phyloP scores from a whole-genome alignment of 2,329 filamentous ascomycete genomes.

The Colletotrichum graminicola region DNA sequence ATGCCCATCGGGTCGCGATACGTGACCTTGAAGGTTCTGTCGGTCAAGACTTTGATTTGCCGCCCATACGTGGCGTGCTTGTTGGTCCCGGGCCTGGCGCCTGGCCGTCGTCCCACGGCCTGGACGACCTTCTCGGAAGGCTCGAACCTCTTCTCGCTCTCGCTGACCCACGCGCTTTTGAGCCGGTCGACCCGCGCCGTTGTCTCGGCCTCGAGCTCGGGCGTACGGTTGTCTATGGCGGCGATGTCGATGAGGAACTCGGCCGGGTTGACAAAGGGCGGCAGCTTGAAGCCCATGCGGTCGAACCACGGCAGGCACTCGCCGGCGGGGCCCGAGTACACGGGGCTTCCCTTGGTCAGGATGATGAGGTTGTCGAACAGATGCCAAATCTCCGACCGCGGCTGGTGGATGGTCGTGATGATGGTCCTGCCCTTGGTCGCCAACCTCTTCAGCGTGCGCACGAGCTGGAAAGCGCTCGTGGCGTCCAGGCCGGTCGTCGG shows the following conservation, averaged over 20 bases:
- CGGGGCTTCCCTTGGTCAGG: constrained; percentile 73
- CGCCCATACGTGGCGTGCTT: constrained; percentile 69
- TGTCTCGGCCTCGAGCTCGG: constrained; percentile 73
- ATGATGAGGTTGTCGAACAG: constrained; percentile 80
- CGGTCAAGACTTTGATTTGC: constrained; percentile 75
- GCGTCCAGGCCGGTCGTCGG: constrained; percentile 84
- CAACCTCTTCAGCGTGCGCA: constrained; percentile 76
- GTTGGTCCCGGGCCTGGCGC: constrained; percentile 43
- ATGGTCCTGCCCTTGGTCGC: constrained; percentile 77
- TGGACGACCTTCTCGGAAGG: constrained; percentile 41
- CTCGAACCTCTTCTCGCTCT: constrained; percentile 45
- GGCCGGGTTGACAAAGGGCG: constrained; percentile 81
- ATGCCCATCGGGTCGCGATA: constrained; percentile 84
- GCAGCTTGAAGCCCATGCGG: constrained; percentile 69
- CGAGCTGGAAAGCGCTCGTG: constrained; percentile 80
- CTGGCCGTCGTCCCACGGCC: constrained; percentile 29
- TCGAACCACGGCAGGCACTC: constrained; percentile 75
- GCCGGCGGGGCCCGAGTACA: constrained; percentile 73
- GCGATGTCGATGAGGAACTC: constrained; percentile 82
- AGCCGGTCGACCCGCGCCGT: constrained; percentile 71
- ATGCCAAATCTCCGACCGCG: constrained; percentile 83
- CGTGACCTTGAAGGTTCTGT: constrained; percentile 77
- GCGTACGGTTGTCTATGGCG: constrained; percentile 78
- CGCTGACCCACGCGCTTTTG: constrained; percentile 67
- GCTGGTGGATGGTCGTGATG: constrained; percentile 82